These are phyloP conservation scores for Monosporozyma servazzii DNA, from an alignment of 805 yeast genomes.

Conservation along the genomic window DNA sequence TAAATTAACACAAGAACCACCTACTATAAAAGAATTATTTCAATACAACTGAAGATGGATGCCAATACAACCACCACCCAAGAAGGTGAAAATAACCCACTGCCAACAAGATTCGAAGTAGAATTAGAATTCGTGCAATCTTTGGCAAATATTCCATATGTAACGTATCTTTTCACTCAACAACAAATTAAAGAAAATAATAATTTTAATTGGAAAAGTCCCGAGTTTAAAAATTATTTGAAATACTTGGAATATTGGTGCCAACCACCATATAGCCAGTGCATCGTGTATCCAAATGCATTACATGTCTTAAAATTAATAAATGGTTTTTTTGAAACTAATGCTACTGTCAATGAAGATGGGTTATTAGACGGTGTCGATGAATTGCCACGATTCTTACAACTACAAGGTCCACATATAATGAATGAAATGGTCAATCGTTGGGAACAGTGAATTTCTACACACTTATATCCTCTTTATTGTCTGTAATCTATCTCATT, in stretches of 20 bases:
- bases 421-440: slow-evolving; percentile 72
- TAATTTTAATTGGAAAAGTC: slow-evolving; percentile 44
- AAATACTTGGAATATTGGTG: slow-evolving; percentile 82
- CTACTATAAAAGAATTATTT: not conserved
- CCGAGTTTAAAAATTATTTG: slow-evolving; percentile 61
- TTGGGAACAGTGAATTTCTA: slow-evolving; percentile 40
- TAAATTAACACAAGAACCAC: not conserved
- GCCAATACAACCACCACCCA: not conserved
- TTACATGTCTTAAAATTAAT: slow-evolving; percentile 65
- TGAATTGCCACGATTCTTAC: slow-evolving; percentile 47
- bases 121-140: slow-evolving; percentile 74
- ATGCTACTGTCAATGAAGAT: slow-evolving; percentile 35
- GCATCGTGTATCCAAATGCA: slow-evolving; percentile 68
- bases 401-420: slow-evolving; percentile 27
- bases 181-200: slow-evolving; percentile 33
- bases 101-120: slow-evolving; percentile 44
- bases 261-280: slow-evolving; percentile 51
- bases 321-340: slow-evolving; percentile 23
- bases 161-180: slow-evolving; percentile 72
- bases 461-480: not conserved
- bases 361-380: slow-evolving; percentile 37
- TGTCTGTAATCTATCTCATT: not conserved
- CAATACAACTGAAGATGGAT: not conserved
- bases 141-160: slow-evolving; percentile 78
- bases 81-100: not conserved